phyloP scores from a whole-genome alignment of 2,329 filamentous ascomycete genomes.

The Calonectria pteridis region DNA sequence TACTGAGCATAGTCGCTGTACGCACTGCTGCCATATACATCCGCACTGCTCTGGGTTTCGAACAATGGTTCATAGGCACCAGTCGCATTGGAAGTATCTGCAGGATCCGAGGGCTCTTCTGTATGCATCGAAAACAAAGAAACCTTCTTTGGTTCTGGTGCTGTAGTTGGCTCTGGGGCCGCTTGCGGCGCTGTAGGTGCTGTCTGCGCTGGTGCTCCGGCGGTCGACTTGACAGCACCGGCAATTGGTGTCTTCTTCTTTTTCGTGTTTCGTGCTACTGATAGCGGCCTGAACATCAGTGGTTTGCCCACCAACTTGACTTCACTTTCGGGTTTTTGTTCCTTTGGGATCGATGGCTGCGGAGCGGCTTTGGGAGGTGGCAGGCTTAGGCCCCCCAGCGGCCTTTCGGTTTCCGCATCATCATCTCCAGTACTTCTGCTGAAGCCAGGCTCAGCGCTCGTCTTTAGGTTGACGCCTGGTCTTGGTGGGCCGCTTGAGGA shows the following conservation, averaged over 20 bases:
- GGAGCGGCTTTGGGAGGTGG: conserved; percentile 56
- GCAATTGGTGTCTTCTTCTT: conserved; percentile 65
- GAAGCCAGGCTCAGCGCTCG: conserved; percentile 86
- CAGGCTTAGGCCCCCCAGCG: conserved; percentile 47
- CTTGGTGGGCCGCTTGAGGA: conserved; percentile 45
- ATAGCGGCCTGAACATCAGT: conserved; percentile 90
- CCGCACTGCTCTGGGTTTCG: conserved; percentile 45
- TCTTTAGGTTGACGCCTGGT: conserved; percentile 76
- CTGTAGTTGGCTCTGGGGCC: conserved; percentile 23
- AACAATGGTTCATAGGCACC: conserved; percentile 67
- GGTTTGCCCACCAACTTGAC: conserved; percentile 81
- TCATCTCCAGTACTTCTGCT: conserved; percentile 64
- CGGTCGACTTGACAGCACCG: conserved; percentile 26
- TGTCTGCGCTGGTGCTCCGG: conserved; percentile 25
- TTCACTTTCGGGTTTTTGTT: conserved; percentile 71
- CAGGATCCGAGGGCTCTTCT: conserved; percentile 51
- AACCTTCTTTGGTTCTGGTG: conserved; percentile 61
- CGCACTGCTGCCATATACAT: conserved; percentile 35
- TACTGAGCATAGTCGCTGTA: conserved; percentile 51
- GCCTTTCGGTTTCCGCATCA: conserved; percentile 31
- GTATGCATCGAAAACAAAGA: conserved; percentile 77
- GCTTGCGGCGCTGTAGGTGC: conserved; percentile 30
- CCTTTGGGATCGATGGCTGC: conserved; percentile 64
- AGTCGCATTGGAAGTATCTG: conserved; percentile 32
- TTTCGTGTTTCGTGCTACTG: conserved; percentile 82